A percentile compares a stretch with the other conserved stretches of the same genome.
Evolutionary conservation across 768 basidiomycete genomes (phyloP).

Genomic region (Amanita thiersii): DNA sequence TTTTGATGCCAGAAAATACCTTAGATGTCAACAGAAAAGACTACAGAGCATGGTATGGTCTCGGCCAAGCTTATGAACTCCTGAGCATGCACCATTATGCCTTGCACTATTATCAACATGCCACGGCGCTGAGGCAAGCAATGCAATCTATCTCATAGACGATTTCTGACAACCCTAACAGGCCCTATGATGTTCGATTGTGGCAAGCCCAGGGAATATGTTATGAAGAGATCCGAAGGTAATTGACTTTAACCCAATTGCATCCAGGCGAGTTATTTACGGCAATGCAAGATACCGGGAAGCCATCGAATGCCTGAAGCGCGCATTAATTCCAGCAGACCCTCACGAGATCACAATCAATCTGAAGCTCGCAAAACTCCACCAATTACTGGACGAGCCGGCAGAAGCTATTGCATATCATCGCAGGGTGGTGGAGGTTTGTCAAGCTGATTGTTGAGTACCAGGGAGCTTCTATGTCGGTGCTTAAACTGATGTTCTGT

Average conservation of each 20-base stretch:
- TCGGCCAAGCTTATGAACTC: conserved; percentile 96
- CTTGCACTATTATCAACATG: conserved; percentile 92
- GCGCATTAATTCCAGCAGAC: conserved; percentile 78
- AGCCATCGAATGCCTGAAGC: conserved; percentile 86
- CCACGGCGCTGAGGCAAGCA: conserved; percentile 82
- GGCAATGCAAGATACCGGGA: conserved; percentile 61
- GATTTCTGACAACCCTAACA: conserved; percentile 18
- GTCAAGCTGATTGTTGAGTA: conserved; percentile 50
- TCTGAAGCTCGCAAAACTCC: conserved; percentile 66
- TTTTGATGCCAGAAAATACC: conserved; percentile 2
- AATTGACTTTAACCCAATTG: conserved; percentile 1
- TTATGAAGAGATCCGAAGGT: conserved; percentile 89
- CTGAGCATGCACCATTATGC: conserved; percentile 97
- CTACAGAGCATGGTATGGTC: conserved; percentile 96
- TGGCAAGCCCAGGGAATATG: conserved; percentile 95
- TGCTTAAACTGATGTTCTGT: conserved; percentile 15
- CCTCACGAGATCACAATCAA: conserved; percentile 67
- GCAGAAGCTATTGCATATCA: conserved; percentile 73
- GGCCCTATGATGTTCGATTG: conserved; percentile 92
- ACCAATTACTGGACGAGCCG: conserved; percentile 58
- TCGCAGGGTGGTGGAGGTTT: conserved; percentile 70
- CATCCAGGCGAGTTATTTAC: conserved; percentile 3
- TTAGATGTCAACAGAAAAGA: conserved; percentile 94
- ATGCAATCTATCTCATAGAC: not conserved
- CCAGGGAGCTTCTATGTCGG: conserved; percentile 12